These are phyloP conservation scores for Abrus pulchellus DNA, from an alignment of 306 rosid species.

Conservation along the genomic window DNA sequence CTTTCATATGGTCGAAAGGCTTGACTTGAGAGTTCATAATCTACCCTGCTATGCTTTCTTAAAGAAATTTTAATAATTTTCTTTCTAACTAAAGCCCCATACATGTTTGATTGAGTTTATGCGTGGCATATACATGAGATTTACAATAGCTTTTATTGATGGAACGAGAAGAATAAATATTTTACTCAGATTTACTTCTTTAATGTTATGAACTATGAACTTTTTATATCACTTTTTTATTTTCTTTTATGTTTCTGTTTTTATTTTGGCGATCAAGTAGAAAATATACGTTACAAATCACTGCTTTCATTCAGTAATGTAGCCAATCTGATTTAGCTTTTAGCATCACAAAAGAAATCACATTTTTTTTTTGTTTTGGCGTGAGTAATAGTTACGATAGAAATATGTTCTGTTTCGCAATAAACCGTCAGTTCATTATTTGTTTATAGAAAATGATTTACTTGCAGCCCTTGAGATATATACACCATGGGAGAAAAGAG, in stretches of 20 bases:
- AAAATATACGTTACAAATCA: background rate
- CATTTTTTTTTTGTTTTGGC: too few species aligned
- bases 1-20: constrained; percentile 61
- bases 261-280: background rate
- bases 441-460: background rate
- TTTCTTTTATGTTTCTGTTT: background rate
- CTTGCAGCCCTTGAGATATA: background rate
- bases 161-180: too few species aligned
- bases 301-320: background rate
- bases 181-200: constrained; percentile 1
- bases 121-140: background rate
- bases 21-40: constrained; percentile 24
- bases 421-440: background rate
- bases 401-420: background rate
- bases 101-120: background rate
- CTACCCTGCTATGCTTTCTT: background rate
- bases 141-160: background rate
- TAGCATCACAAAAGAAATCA: too few species aligned
- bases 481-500: background rate
- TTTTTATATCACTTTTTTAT: background rate
- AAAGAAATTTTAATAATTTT: constrained; percentile 12
- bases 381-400: background rate
- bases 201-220: background rate
- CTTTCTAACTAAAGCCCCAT: background rate
- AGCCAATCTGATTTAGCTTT: background rate